Evolutionary conservation across 257 asterid genomes (phyloP).

Genomic region (Solanum paucissectum): DNA sequence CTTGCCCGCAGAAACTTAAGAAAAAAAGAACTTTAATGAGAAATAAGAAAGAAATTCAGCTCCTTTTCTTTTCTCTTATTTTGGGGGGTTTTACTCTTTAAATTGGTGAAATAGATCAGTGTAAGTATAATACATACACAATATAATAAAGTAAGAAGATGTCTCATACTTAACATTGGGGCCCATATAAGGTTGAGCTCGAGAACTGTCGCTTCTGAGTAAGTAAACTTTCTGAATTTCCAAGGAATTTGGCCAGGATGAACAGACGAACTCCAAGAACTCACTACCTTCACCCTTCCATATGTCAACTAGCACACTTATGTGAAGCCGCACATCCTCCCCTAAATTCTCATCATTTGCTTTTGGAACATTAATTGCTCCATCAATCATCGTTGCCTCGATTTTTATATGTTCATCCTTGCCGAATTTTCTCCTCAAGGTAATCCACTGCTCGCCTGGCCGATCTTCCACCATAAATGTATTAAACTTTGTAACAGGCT

Average conservation of each 20-base stretch:
- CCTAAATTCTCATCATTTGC: constrained; percentile 16
- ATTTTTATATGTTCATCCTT: constrained; percentile 37
- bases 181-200: constrained; percentile 44
- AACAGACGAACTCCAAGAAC: constrained; percentile 42
- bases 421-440: constrained; percentile 21
- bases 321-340: constrained; percentile 29
- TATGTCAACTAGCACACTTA: constrained; percentile 43
- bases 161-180: constrained; percentile 37
- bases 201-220: constrained; percentile 13
- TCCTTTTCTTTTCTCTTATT: not conserved
- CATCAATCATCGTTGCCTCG: constrained; percentile 59
- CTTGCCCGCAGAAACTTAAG: not conserved
- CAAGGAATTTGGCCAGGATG: constrained; percentile 46
- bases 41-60: not conserved
- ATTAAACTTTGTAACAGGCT: constrained; percentile 28
- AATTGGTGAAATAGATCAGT: not conserved
- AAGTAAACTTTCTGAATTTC: constrained; percentile 46
- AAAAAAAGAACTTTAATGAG: not conserved
- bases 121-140: not conserved
- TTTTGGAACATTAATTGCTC: constrained; percentile 9
- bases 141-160: not conserved
- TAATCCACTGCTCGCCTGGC: constrained; percentile 46
- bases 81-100: not conserved
- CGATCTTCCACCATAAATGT: constrained; percentile 36
- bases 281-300: constrained; percentile 34